phyloP scores from a whole-genome alignment of 805 yeast genomes.

The Candida boleticola region DNA sequence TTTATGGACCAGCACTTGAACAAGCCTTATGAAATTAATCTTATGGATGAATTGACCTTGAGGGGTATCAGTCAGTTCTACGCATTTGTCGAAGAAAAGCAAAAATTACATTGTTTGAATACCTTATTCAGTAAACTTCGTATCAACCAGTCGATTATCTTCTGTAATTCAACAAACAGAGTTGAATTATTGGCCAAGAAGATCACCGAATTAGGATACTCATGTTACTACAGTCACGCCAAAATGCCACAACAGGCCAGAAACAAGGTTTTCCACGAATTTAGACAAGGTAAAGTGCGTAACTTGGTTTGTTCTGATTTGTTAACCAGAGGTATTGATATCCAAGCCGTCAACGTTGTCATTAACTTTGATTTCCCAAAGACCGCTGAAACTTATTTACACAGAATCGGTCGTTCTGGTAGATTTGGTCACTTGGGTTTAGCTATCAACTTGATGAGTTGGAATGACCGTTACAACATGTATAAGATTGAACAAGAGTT shows the following conservation, averaged over 20 bases:
- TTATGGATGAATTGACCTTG: constrained; percentile 96
- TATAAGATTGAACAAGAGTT: constrained; percentile 96
- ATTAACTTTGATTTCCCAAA: constrained; percentile 98
- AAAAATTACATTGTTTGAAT: constrained; percentile 93
- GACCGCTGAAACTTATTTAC: constrained; percentile 94
- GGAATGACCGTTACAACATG: constrained; percentile 93
- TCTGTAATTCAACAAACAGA: constrained; percentile 95
- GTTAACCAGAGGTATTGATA: constrained; percentile 97
- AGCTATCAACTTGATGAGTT: constrained; percentile 93
- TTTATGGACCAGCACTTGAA: constrained; percentile 89
- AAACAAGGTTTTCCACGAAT: constrained; percentile 97
- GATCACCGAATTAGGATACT: constrained; percentile 93
- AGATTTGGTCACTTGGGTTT: constrained; percentile 98
- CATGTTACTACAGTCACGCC: constrained; percentile 96
- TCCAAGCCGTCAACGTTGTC: constrained; percentile 97
- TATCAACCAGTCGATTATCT: constrained; percentile 94
- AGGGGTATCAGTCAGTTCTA: constrained; percentile 96
- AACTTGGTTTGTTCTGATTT: constrained; percentile 95
- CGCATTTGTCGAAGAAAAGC: constrained; percentile 97
- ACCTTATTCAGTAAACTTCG: constrained; percentile 91
- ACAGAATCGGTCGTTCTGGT: constrained; percentile 98
- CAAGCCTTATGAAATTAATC: constrained; percentile 91
- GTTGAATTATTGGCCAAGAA: constrained; percentile 94
- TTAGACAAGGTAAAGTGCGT: constrained; percentile 96
- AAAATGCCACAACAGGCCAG: constrained; percentile 96